phyloP scores from a whole-genome alignment of 2,329 filamentous ascomycete genomes.

The Podosphaera aphanis region DNA sequence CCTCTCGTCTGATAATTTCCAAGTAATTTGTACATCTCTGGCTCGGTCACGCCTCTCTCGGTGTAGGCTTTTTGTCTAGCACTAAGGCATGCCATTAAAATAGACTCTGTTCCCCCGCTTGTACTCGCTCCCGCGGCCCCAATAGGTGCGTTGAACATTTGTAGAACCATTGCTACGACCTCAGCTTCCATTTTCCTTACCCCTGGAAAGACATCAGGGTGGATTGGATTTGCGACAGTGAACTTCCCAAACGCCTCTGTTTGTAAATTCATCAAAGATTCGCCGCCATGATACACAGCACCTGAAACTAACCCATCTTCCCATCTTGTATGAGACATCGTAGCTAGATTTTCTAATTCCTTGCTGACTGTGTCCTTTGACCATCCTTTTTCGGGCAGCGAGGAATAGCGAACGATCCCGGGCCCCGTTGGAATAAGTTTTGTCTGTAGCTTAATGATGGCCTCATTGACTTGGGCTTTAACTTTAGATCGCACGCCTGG shows the following conservation, averaged over 20 bases:
- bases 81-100: slow-evolving; percentile 80
- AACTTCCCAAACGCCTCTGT: slow-evolving; percentile 86
- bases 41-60: slow-evolving; percentile 73
- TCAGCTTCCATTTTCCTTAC: slow-evolving; percentile 99
- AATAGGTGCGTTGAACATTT: slow-evolving; percentile 72
- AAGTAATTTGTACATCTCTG: slow-evolving; percentile 55
- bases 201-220: slow-evolving; percentile 93
- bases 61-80: slow-evolving; percentile 71
- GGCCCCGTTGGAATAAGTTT: slow-evolving; percentile 60
- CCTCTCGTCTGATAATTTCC: slow-evolving; percentile 1
- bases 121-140: slow-evolving; percentile 73
- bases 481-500: slow-evolving; percentile 76
- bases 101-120: slow-evolving; percentile 84
- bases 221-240: slow-evolving; percentile 86
- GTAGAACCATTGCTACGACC: slow-evolving; percentile 81
- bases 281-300: slow-evolving; percentile 86
- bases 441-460: slow-evolving; percentile 54
- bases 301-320: slow-evolving; percentile 88
- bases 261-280: slow-evolving; percentile 60
- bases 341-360: slow-evolving; percentile 56
- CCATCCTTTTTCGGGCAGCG: slow-evolving; percentile 68
- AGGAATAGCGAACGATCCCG: slow-evolving; percentile 47
- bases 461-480: slow-evolving; percentile 58
- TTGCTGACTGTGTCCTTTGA: slow-evolving; percentile 51
- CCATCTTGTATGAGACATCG: slow-evolving; percentile 87